Evolutionary conservation across 164 flowering plant genomes (phyloP), one percentile per base, ranked within the genome.

Genomic region (Annona squamosa): DNA sequence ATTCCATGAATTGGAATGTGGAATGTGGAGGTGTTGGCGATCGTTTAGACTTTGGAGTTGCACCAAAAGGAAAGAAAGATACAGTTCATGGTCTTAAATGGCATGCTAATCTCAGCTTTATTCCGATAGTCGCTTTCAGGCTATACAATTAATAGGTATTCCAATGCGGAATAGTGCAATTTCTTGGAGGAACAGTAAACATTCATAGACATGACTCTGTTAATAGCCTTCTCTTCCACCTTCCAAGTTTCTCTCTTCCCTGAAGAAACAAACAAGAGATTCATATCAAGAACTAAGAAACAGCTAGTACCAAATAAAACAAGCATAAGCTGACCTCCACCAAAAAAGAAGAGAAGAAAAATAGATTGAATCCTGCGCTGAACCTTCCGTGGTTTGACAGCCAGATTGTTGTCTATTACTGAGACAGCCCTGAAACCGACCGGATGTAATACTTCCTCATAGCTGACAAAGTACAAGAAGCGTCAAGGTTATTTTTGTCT

Each of bases 391-490:
- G 79, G 81, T 66, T 70, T 80, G 70, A 89, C 41, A 48, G 91
- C 94, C 41, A 88, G 78, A 26, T 90, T 85, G 76, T 92, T 92
- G 47, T 92, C 92, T 63, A 71, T 73, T 69, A 90, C 74, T 44
- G 81, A 79, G n/a, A 75, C 70, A 70, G 90, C 87, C 76, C 79
- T 78, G 57, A 92, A 88, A 37, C 92, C 94, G 78, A 84, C 0
- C 10, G 93, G 91, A 76, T 79, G 84, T 80, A 90, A 77, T 37
- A 87, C 87, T 71, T 85, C 87, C 79, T 89, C 91, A 72, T 90
- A 92, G 71, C 93, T 92, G 82, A 72, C 78, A 64, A 16, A 10
- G 70, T 2, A 41, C n/a, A 41, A 26, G 17, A 46, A 16, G 9
- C 73, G 46, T 4, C 41, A 41, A 12, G 5, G 18, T 45, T 2